A percentile compares a stretch with the other conserved stretches of the same genome.
These are phyloP conservation scores for Pichia sp. DNA, from an alignment of 1,139 yeast species.

Conservation along the genomic window DNA sequence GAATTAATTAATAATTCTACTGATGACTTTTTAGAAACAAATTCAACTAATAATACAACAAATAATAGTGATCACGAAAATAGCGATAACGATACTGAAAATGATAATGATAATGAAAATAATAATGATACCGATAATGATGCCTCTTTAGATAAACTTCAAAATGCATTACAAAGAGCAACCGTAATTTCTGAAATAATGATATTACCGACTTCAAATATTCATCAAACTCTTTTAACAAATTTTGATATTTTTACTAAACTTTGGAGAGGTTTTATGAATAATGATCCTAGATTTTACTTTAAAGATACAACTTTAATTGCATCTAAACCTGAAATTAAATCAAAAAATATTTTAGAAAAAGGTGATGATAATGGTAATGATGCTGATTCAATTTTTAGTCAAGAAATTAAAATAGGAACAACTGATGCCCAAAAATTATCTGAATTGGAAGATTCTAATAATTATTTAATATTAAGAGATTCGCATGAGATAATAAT, in stretches of 20 bases:
- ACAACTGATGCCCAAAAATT: constrained; percentile 17
- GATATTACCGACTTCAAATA: constrained; percentile 19
- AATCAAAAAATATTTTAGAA: constrained; percentile 2
- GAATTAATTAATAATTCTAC: constrained; percentile 5
- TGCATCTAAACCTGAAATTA: constrained; percentile 1
- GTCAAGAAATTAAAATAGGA: constrained; percentile 3
- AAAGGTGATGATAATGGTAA: constrained; percentile 10
- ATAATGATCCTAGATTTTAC: constrained; percentile 22
- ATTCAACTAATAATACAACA: constrained; percentile 13
- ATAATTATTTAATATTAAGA: constrained; percentile 13
- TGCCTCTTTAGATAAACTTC: constrained; percentile 13
- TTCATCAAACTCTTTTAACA: constrained; percentile 18
- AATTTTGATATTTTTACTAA: constrained; percentile 21
- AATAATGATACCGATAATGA: background rate
- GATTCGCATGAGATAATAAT: constrained; percentile 60
- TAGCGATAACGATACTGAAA: constrained; percentile 6
- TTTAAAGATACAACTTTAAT: constrained; percentile 16
- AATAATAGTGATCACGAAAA: background rate
- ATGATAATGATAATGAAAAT: constrained; percentile 13
- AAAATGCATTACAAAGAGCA: constrained; percentile 21
- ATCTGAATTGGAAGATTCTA: constrained; percentile 18
- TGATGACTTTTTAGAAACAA: constrained; percentile 10
- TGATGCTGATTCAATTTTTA: constrained; percentile 8
- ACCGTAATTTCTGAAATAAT: constrained; percentile 24
- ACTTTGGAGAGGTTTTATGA: constrained; percentile 30